Conservation (phyloP, 441 rosid species). For the Erysimum cheiri region DNA sequence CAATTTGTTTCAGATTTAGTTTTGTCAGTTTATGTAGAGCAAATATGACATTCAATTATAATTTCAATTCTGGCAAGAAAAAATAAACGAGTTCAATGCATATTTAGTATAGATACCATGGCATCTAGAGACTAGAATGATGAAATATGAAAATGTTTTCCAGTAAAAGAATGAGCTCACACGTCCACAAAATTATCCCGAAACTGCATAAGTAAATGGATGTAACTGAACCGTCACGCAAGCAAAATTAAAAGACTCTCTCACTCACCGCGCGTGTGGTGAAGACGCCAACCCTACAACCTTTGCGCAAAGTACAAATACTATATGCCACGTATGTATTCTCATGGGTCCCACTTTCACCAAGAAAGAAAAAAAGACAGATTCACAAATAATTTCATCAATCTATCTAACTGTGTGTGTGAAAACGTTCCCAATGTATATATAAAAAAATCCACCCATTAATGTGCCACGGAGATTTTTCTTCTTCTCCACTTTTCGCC, state of each 20-base stretch:
- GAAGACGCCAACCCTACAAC: slow-evolving; percentile 3
- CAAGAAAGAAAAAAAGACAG: slow-evolving; percentile 34
- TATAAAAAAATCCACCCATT: slow-evolving; percentile 33
- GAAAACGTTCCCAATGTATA: slow-evolving; percentile 40
- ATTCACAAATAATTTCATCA: slow-evolving; percentile 17
- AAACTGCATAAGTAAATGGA: slow-evolving; percentile 16
- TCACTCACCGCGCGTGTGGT: slow-evolving; percentile 21
- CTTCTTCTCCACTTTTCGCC: slow-evolving; percentile 42
- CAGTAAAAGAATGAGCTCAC: slow-evolving; percentile 19
- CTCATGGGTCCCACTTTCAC: slow-evolving; percentile 39
- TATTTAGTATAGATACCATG: background rate
- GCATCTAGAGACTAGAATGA: background rate
- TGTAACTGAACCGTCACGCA: slow-evolving; percentile 40
- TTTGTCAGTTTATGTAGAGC: background rate
- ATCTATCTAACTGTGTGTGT: slow-evolving; percentile 29
- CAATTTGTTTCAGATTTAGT: background rate
- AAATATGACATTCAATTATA: background rate
- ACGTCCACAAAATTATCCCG: slow-evolving; percentile 24
- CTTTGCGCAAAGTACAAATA: slow-evolving; percentile 22
- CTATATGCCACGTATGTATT: slow-evolving; percentile 43
- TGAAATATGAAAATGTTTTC: background rate
- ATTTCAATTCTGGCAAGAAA: background rate
- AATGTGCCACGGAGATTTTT: slow-evolving; percentile 47
- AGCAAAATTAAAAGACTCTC: background rate
- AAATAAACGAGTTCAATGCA: background rate